phyloP scores from a whole-genome alignment of 805 yeast species.

The Nakazawaea laoshanensis region DNA sequence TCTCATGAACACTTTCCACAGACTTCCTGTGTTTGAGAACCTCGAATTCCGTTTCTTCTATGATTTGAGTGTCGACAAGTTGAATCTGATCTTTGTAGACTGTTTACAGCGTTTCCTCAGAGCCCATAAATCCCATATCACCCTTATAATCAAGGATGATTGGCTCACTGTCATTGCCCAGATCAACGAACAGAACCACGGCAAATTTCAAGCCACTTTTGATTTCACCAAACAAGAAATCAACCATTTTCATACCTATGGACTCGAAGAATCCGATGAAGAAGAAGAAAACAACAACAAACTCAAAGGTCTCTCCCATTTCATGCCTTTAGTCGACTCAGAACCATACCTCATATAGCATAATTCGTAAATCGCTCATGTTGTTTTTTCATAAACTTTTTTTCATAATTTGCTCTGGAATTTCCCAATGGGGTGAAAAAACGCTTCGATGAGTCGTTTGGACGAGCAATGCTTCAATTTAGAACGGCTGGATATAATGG shows the following conservation, averaged over 20 bases:
- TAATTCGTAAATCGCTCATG: too few species aligned
- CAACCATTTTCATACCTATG: constrained; percentile 15
- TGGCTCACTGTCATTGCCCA: constrained; percentile 21
- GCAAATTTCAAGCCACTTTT: constrained; percentile 18
- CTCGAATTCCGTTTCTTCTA: constrained; percentile 41
- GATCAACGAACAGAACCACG: constrained; percentile 22
- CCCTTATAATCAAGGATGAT: constrained; percentile 21
- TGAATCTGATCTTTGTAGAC: constrained; percentile 21
- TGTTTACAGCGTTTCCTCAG: constrained; percentile 17
- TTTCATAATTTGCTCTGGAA: too few species aligned
- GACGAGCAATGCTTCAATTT: constrained; percentile 50
- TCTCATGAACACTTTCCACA: constrained; percentile 50
- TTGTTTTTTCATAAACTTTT: too few species aligned
- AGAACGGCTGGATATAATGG: constrained; percentile 81
- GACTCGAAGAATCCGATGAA: constrained; percentile 18
- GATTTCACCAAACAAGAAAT: constrained; percentile 19
- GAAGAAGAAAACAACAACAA: too few species aligned
- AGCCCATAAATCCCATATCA: constrained; percentile 23
- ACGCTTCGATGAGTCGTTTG: not conserved
- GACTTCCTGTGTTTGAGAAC: constrained; percentile 58
- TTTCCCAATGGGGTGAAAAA: too few species aligned
- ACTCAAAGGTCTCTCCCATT: too few species aligned
- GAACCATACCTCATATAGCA: too few species aligned
- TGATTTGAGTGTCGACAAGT: constrained; percentile 23
- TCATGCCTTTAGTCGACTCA: too few species aligned